Evolutionary conservation across 805 yeast genomes (phyloP), one percentile per base, ranked within the genome.

Genomic region (Candida hispaniensis): DNA sequence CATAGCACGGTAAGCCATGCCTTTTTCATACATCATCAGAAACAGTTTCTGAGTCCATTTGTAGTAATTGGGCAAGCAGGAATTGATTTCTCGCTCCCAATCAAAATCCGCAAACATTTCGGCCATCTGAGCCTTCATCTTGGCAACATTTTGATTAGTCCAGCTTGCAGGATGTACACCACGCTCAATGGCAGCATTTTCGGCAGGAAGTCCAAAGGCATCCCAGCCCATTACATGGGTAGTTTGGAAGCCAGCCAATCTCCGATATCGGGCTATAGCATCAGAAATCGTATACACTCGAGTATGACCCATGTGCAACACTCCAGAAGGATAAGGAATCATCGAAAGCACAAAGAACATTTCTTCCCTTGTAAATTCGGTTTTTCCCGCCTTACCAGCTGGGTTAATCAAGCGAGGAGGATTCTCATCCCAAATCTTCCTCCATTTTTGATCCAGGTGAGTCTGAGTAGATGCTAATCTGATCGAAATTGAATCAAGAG

Each of bases 141-240:
- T 79, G 1, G 55, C 59, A n/a, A 91, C 83, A 52, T 91, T 91
- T 10, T 61, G 49, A 25, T 60, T 64, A 0, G 98, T 91, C 98
- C 98, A 91, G 1, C 56, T 66, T 0, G 72, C 69, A 0, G 98
- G 96, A 43, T 72, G 73, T 8, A 82, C 65, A 1, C 73, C 73
- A 42, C 93, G 60, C 54, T 86, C 94, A 18, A 83, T 75, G 0
- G 98, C 98, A 0, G 98, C 98, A 55, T 91, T 91, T 54, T 91
- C 98, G 1, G 98, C 98, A 0, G 98, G 98, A 16, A 91, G 63
- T 1, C 98, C 98, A 64, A 91, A 91, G 0, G 97, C 94, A 62
- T 91, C 98, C 96, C 96, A 91, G 0, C 98, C 98, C 93, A 91
- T 86, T 0, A 97, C 96, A 52, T 91, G 94, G 2, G 88, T 64